Conservation (phyloP, 176 grass and related monocot genomes). For the Musa troglodytarum region DNA sequence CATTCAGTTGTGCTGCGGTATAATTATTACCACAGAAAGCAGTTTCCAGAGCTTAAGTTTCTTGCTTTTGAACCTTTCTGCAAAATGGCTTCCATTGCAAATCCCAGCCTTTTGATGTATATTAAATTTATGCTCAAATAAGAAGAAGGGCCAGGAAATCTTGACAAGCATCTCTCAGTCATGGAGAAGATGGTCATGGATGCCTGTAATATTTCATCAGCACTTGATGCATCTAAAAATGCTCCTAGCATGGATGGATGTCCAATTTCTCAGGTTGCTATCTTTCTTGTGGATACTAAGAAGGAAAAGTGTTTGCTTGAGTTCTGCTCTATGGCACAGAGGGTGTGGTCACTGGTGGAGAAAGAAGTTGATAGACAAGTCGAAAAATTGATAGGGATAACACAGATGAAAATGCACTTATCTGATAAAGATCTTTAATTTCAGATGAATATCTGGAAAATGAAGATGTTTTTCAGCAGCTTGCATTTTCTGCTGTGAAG, state of each 20-base stretch:
- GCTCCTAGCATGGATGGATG: not conserved
- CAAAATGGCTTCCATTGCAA: not conserved
- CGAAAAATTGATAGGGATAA: no score
- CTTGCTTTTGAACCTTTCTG: slow-evolving; percentile 7
- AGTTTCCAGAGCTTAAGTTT: not conserved
- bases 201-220: slow-evolving; percentile 7
- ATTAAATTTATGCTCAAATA: not conserved
- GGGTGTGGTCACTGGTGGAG: no score
- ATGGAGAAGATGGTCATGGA: not conserved
- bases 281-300: not conserved
- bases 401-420: no score
- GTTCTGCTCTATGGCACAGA: no score
- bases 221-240: slow-evolving; percentile 3
- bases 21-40: slow-evolving; percentile 6
- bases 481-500: no score
- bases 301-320: no score
- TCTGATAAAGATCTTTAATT: no score
- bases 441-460: no score
- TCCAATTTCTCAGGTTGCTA: not conserved
- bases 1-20: slow-evolving; percentile 1
- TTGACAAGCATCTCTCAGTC: not conserved
- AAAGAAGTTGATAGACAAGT: no score
- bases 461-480: no score
- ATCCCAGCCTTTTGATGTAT: not conserved
- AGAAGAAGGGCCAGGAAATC: not conserved